Percentiles rank a stretch among this genome's conserved stretches.
These are phyloP conservation scores for Eutypella sp. DNA, from an alignment of 2,329 filamentous ascomycete species.

Conservation along the genomic window DNA sequence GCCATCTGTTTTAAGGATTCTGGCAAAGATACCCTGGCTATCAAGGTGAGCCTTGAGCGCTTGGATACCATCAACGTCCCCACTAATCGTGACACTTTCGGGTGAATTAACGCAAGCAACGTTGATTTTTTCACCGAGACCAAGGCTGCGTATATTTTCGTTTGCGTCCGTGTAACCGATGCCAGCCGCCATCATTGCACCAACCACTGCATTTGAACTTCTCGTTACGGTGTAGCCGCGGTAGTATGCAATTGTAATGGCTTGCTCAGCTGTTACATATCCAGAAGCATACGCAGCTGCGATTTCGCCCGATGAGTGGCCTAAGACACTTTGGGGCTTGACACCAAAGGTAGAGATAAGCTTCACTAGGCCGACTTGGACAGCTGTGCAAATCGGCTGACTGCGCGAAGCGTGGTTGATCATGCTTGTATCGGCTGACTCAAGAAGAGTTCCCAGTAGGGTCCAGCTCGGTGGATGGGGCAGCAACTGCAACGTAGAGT, in stretches of 20 bases:
- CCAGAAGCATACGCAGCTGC: slow-evolving; percentile 36
- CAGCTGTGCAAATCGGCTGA: slow-evolving; percentile 6
- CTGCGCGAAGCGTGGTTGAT: neutral
- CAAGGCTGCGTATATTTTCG: neutral
- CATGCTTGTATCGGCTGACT: neutral
- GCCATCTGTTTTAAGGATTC: neutral
- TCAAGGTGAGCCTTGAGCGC: neutral
- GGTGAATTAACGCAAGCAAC: slow-evolving; percentile 4
- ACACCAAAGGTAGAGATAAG: slow-evolving; percentile 5
- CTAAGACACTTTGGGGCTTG: slow-evolving; percentile 2
- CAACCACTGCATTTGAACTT: neutral
- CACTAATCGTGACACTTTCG: neutral
- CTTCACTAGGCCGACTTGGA: slow-evolving; percentile 7
- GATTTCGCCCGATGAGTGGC: slow-evolving; percentile 29
- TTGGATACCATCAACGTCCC: neutral
- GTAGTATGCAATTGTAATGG: slow-evolving; percentile 9
- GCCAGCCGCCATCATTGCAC: slow-evolving; percentile 12
- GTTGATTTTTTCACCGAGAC: neutral
- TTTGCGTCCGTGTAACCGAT: neutral
- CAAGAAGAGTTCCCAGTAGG: neutral
- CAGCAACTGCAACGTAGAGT: neutral
- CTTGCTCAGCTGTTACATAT: slow-evolving; percentile 6
- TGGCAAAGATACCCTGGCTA: neutral
- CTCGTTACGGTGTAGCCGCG: slow-evolving; percentile 6
- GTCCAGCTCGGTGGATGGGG: neutral